Conservation (phyloP, 2,329 filamentous ascomycete species). For the Nemania sp. region DNA sequence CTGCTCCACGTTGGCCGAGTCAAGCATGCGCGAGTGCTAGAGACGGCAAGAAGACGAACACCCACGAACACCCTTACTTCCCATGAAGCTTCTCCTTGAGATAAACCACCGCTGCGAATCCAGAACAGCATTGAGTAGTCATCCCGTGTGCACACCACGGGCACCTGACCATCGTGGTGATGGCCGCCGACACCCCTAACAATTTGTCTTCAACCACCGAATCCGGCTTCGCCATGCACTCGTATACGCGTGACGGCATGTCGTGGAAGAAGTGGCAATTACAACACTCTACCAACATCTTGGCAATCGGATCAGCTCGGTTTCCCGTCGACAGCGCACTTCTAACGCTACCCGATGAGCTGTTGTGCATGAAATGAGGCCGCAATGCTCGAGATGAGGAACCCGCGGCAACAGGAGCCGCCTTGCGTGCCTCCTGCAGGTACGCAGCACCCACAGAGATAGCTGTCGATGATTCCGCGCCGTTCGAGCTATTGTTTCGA, state of each 20-base stretch:
- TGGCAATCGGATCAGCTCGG: slow-evolving; percentile 52
- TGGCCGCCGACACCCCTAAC: slow-evolving; percentile 57
- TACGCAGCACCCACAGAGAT: slow-evolving; percentile 39
- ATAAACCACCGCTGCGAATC: slow-evolving; percentile 68
- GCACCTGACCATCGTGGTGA: slow-evolving; percentile 66
- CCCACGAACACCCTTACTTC: slow-evolving; percentile 25
- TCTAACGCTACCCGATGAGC: slow-evolving; percentile 31
- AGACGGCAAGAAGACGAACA: neutral
- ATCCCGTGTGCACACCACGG: slow-evolving; percentile 75
- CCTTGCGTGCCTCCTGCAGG: slow-evolving; percentile 43
- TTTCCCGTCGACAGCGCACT: slow-evolving; percentile 22
- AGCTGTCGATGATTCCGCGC: slow-evolving; percentile 29
- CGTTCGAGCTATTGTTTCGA: slow-evolving; percentile 32
- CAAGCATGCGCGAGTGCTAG: too few relatives aligned
- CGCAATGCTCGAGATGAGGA: slow-evolving; percentile 33
- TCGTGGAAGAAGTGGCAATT: slow-evolving; percentile 67
- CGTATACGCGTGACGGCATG: slow-evolving; percentile 66
- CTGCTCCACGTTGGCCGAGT: neutral
- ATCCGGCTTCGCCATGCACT: slow-evolving; percentile 65
- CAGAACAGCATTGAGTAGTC: slow-evolving; percentile 69
- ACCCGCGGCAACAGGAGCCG: slow-evolving; percentile 34
- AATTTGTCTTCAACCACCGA: slow-evolving; percentile 55
- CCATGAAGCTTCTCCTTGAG: slow-evolving; percentile 64
- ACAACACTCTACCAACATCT: slow-evolving; percentile 69
- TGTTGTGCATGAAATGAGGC: slow-evolving; percentile 35